Percentiles rank a stretch among this genome's conserved stretches.
phyloP scores from a whole-genome alignment of 805 yeast genomes.

The Starmerella khaoyaiensis region DNA sequence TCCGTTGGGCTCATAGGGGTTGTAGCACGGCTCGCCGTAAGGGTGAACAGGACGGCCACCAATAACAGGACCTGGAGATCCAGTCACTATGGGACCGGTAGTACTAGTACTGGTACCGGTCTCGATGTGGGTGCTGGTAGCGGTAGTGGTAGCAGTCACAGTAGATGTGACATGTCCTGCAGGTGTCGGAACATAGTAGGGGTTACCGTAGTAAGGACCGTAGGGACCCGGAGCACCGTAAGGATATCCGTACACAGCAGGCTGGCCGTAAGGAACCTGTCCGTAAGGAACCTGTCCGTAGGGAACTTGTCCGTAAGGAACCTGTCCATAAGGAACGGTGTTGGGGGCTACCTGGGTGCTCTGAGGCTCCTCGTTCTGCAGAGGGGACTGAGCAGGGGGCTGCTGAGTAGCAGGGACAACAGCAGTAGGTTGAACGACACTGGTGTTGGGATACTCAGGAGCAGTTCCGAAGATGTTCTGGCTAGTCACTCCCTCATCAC shows the following conservation, averaged over 20 bases:
- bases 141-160: background rate
- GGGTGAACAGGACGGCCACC: background rate
- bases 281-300: background rate
- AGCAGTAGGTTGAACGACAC: background rate
- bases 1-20: slow-evolving; percentile 1
- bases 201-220: background rate
- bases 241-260: background rate
- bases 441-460: background rate
- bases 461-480: slow-evolving; percentile 6
- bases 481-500: slow-evolving; percentile 4
- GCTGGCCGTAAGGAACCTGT: background rate
- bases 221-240: background rate
- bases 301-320: background rate
- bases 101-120: background rate
- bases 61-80: background rate
- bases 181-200: background rate
- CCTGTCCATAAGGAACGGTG: background rate
- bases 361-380: background rate
- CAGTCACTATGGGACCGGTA: background rate
- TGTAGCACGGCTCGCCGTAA: background rate
- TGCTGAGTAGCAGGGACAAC: background rate
- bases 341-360: slow-evolving; percentile 1
- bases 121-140: background rate
- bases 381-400: background rate
- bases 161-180: background rate